phyloP scores from a whole-genome alignment of 441 rosid species.

The Cnidoscolus chayamansa region DNA sequence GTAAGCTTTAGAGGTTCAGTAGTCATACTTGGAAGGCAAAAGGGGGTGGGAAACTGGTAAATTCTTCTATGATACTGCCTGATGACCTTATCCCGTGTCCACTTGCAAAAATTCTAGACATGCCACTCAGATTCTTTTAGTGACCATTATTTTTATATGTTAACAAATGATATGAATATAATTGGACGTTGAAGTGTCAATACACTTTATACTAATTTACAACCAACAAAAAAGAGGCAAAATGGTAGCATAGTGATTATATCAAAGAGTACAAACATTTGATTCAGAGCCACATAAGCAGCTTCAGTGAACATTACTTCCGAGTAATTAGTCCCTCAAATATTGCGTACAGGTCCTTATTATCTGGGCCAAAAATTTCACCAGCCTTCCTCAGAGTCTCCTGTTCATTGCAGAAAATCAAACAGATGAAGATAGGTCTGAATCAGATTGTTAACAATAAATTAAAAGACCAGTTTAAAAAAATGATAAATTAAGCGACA shows the following conservation, averaged over 20 bases:
- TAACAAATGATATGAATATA: neutral
- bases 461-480: too few species aligned
- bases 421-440: neutral
- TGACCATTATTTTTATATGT: neutral
- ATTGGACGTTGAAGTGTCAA: slow-evolving; percentile 7
- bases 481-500: slow-evolving; percentile 1
- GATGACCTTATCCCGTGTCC: too few species aligned
- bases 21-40: too few species aligned
- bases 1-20: too few species aligned
- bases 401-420: slow-evolving; percentile 32
- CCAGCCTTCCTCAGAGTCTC: slow-evolving; percentile 80
- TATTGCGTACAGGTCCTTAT: slow-evolving; percentile 67
- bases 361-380: slow-evolving; percentile 74
- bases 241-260: slow-evolving; percentile 16
- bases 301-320: slow-evolving; percentile 52
- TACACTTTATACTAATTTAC: slow-evolving; percentile 14
- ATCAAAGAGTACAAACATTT: neutral
- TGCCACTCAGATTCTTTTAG: neutral
- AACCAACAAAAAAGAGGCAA: slow-evolving; percentile 21
- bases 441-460: neutral
- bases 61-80: neutral
- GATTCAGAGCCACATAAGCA: slow-evolving; percentile 12
- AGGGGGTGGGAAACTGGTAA: too few species aligned
- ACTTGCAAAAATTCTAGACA: neutral
- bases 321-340: slow-evolving; percentile 83